Evolutionary conservation across 345 rosid genomes (phyloP).

Genomic region (Pistacia integerrima): DNA sequence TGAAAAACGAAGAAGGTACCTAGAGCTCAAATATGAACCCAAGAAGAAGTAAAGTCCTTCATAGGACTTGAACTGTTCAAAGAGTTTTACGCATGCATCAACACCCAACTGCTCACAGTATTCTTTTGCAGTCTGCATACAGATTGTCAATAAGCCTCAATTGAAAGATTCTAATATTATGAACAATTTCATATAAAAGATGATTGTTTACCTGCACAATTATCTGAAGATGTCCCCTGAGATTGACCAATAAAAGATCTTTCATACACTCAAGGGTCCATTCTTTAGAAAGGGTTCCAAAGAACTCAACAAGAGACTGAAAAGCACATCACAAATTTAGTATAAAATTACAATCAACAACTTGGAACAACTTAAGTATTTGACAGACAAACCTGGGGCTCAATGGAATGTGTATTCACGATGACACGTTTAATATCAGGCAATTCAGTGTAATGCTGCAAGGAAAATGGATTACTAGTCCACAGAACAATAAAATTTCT

Average conservation of each 20-base stretch:
- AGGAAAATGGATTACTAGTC: not conserved
- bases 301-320: constrained; percentile 97
- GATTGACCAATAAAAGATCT: constrained; percentile 90
- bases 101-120: constrained; percentile 97
- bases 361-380: too few species aligned
- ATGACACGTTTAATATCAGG: constrained; percentile 99
- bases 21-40: constrained; percentile 95
- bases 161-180: too few species aligned
- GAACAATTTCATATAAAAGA: too few species aligned
- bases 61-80: constrained; percentile 97
- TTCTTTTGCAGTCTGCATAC: constrained; percentile 89
- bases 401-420: constrained; percentile 98
- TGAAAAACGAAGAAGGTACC: constrained; percentile 38
- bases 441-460: constrained; percentile 95
- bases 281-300: constrained; percentile 94
- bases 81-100: constrained; percentile 89
- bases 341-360: too few species aligned
- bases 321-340: constrained; percentile 13
- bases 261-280: constrained; percentile 99
- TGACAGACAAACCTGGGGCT: constrained; percentile 54
- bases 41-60: constrained; percentile 98
- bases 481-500: too few species aligned
- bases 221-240: constrained; percentile 95
- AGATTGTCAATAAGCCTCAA: not conserved
- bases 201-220: constrained; percentile 72